phyloP scores from a whole-genome alignment of 805 yeast genomes.

The Kodamaea jinghongensis region DNA sequence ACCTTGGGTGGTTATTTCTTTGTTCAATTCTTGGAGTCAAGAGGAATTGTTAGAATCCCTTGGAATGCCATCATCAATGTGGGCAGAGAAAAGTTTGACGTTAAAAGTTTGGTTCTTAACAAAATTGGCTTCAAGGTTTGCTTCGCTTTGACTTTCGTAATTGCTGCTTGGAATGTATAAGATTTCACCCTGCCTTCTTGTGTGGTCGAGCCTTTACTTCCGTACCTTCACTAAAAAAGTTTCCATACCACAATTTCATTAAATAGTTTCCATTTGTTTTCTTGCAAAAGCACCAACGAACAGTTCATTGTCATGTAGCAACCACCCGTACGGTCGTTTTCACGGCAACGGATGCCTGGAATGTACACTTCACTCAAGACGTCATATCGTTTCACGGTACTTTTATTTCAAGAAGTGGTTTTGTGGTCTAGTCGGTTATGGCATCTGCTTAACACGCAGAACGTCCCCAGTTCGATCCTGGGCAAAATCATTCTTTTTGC shows the following conservation, averaged over 20 bases:
- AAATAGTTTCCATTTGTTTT: too few species aligned
- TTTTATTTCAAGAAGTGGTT: conserved; percentile 43
- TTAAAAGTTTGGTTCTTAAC: conserved; percentile 51
- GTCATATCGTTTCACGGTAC: neutral
- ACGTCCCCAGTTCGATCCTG: conserved; percentile 99
- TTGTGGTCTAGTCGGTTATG: conserved; percentile 99
- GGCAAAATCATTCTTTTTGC: conserved; percentile 74
- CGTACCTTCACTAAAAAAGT: too few species aligned
- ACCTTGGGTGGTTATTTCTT: conserved; percentile 42
- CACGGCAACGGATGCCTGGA: neutral
- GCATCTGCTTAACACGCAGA: conserved; percentile 99
- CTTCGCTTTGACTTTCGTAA: conserved; percentile 25
- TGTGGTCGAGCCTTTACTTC: too few species aligned
- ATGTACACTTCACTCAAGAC: neutral
- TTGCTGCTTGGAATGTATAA: conserved; percentile 9
- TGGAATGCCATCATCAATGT: conserved; percentile 36
- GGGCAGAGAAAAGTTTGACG: conserved; percentile 39
- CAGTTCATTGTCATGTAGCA: too few species aligned
- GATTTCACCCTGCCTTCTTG: too few species aligned
- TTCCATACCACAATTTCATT: too few species aligned
- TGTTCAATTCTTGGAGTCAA: conserved; percentile 53
- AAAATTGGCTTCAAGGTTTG: conserved; percentile 62
- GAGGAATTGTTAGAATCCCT: conserved; percentile 51
- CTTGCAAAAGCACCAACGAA: too few species aligned
- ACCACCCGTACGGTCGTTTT: too few species aligned